Evolutionary conservation across 352 stramenopile species (phyloP).

Genomic region (Pythium coloratum): DNA sequence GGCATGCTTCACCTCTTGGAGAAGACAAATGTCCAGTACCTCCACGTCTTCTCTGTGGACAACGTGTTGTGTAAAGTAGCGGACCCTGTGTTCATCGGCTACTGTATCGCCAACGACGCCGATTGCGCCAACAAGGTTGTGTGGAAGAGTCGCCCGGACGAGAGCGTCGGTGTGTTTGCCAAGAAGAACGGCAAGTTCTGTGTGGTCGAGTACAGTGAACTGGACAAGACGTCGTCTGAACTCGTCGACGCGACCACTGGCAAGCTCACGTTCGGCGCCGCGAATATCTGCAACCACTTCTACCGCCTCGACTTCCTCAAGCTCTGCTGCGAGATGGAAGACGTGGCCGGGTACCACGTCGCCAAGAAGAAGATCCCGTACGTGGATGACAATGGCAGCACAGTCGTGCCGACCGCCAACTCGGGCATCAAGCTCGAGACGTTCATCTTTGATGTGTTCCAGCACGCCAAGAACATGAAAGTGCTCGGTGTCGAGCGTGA

Average conservation of each 20-base stretch:
- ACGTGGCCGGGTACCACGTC: slow-evolving; percentile 79
- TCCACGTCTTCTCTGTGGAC: slow-evolving; percentile 98
- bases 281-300: slow-evolving; percentile 99
- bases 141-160: slow-evolving; percentile 91
- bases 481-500: slow-evolving; percentile 87
- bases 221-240: slow-evolving; percentile 77
- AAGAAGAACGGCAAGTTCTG: slow-evolving; percentile 81
- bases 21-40: slow-evolving; percentile 85
- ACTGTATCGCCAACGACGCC: slow-evolving; percentile 91
- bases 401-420: slow-evolving; percentile 58
- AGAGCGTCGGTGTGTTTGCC: slow-evolving; percentile 93
- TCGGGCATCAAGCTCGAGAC: slow-evolving; percentile 95
- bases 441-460: slow-evolving; percentile 98
- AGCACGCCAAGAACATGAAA: slow-evolving; percentile 87
- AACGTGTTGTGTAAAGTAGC: slow-evolving; percentile 95
- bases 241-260: slow-evolving; percentile 63
- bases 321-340: slow-evolving; percentile 90
- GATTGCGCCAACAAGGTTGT: slow-evolving; percentile 98
- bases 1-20: slow-evolving; percentile 90
- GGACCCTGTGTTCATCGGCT: slow-evolving; percentile 97
- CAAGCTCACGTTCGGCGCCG: slow-evolving; percentile 92
- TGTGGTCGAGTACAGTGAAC: slow-evolving; percentile 98
- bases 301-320: slow-evolving; percentile 73
- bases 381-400: slow-evolving; percentile 63
- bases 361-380: slow-evolving; percentile 95